Evolutionary conservation across 305 asterid genomes (phyloP), one percentile per base, ranked within the genome.

Genomic region (Fraxinus xanthoxyloides): DNA sequence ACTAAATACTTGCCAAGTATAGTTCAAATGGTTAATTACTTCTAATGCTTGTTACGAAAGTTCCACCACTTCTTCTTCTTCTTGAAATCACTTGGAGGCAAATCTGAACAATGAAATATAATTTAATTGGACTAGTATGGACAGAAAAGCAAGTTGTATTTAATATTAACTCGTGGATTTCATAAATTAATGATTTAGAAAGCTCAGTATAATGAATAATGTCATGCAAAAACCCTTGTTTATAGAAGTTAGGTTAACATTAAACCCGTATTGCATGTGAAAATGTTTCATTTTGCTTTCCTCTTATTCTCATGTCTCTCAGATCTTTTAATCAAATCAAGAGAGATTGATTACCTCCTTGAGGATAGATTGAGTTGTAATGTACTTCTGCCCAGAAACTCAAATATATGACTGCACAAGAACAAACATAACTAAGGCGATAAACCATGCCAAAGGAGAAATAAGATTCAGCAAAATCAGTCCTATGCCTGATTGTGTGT

Each of bases 331-430:
- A 48, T 26, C 8, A 21, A 48, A 30, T 51, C 78, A 28, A n/a
- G 77, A 56, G 7, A 75, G 65, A 70, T 13, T 30, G 13, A 78
- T 74, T 90, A 95, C 99, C 99, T 92, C 92, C 97, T 63, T 86
- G 90, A 21, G 97, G 98, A 85, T 95, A 94, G 81, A 95, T 92
- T 17, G 99, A 94, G 94, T 95, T 94, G 91, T 95, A 95, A 86
- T 95, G 99, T 46, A 95, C 99, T 90, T 95, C 99, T 3, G 99
- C 98, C 99, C 99, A 95, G 83, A 95, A 95, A 83, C 99, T 95
- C 89, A 95, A 85, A 82, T 87, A 89, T 72, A 94, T 88, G 70
- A 90, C 99, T 95, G 95, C 89, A 86, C 31, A 72, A 65, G 72
- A 34, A 65, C 48, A 74, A 59, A 21, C 36, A 46, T 4, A 74